phyloP scores from a whole-genome alignment of 2,329 filamentous ascomycete species.

The Moelleriella libera region DNA sequence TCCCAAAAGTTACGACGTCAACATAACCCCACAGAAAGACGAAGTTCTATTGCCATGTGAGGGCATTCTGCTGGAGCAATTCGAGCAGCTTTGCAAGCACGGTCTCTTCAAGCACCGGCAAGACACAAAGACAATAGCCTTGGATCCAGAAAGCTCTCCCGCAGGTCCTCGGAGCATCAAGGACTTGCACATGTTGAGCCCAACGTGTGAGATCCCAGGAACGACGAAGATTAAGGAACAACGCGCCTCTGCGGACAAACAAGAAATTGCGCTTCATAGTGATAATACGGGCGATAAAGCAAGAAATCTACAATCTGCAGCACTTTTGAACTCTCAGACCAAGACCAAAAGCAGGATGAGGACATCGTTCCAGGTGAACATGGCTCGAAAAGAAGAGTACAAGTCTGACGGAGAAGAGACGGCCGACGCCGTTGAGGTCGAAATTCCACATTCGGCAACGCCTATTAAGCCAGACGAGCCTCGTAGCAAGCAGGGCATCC shows the following conservation, averaged over 20 bases:
- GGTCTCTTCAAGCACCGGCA: constrained; percentile 17
- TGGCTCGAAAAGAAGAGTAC: constrained; percentile 17
- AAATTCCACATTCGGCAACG: constrained; percentile 8
- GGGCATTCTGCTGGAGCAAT: constrained; percentile 25
- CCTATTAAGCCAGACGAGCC: background rate
- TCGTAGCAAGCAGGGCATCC: constrained; percentile 11
- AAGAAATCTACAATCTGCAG: too few species aligned
- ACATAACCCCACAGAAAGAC: constrained; percentile 58
- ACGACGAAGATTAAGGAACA: too few species aligned
- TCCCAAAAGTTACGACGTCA: constrained; percentile 51
- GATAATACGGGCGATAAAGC: too few species aligned
- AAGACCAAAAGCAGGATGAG: constrained; percentile 11
- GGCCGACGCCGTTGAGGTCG: constrained; percentile 10
- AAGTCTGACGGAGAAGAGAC: constrained; percentile 13
- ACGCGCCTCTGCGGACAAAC: too few species aligned
- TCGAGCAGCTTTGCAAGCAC: constrained; percentile 27
- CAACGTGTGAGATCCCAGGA: too few species aligned
- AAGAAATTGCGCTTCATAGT: too few species aligned
- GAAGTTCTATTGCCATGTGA: constrained; percentile 55
- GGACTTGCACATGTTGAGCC: too few species aligned
- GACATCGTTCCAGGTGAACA: constrained; percentile 15
- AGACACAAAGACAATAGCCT: too few species aligned
- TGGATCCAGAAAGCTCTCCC: too few species aligned
- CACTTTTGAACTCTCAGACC: too few species aligned
- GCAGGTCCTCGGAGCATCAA: too few species aligned